phyloP scores from a whole-genome alignment of 1,284 basidiomycete genomes.

The Leccinum subrobustum region DNA sequence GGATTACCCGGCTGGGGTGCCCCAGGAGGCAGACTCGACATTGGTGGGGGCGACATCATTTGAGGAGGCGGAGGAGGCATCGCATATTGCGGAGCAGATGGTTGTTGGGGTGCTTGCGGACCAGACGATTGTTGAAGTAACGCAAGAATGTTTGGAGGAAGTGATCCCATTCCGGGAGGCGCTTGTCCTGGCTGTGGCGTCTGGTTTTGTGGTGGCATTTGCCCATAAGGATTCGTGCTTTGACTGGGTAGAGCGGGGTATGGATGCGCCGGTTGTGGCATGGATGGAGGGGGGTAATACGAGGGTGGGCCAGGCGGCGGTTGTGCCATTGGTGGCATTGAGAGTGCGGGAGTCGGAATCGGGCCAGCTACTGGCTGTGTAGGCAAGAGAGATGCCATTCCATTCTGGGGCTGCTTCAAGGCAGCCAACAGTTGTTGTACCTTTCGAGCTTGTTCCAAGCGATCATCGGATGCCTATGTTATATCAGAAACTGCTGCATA shows the following conservation, averaged over 20 bases:
- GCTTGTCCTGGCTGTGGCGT: slow-evolving; percentile 40
- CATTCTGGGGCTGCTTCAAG: slow-evolving; percentile 63
- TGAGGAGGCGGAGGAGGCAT: slow-evolving; percentile 36
- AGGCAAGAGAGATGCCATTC: slow-evolving; percentile 26
- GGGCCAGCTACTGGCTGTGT: slow-evolving; percentile 37
- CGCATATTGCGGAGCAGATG: slow-evolving; percentile 39
- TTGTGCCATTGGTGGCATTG: slow-evolving; percentile 34
- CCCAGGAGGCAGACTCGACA: slow-evolving; percentile 37
- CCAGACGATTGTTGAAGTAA: slow-evolving; percentile 51
- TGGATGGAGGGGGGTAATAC: slow-evolving; percentile 46
- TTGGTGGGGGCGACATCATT: slow-evolving; percentile 41
- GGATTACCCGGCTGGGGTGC: slow-evolving; percentile 37
- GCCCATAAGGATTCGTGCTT: slow-evolving; percentile 36
- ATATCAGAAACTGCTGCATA: slow-evolving; percentile 4
- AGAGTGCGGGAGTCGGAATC: slow-evolving; percentile 33
- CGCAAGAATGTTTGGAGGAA: slow-evolving; percentile 66
- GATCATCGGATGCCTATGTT: slow-evolving; percentile 51
- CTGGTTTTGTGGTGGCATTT: slow-evolving; percentile 36
- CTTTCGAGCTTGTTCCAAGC: slow-evolving; percentile 77
- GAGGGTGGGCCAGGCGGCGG: slow-evolving; percentile 34
- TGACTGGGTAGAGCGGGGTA: slow-evolving; percentile 36
- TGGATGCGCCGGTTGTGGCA: slow-evolving; percentile 32
- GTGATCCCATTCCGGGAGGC: slow-evolving; percentile 36
- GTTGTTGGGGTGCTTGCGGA: slow-evolving; percentile 39
- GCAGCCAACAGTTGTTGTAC: slow-evolving; percentile 81